Base-by-base conservation (phyloP, 768 basidiomycete species). In the Rhodotorula taiwanensis region DNA sequence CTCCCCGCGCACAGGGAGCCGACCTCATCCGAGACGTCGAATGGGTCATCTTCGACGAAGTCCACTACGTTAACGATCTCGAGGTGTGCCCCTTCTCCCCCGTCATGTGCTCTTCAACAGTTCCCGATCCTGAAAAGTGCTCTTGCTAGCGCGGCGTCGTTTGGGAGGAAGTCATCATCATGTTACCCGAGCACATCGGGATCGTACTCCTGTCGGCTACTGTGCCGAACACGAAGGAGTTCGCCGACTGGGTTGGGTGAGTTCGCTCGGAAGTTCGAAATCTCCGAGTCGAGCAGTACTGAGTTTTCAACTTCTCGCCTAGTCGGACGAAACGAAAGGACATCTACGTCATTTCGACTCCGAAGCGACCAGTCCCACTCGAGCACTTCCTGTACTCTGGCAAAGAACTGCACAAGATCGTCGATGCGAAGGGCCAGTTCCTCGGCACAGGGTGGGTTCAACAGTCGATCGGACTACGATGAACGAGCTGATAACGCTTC, bases 111-210 rank as follows among this genome's bases (percentile, higher is more conserved):
- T n/a, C 70, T 43, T 64, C 27, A 7, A 48, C 28, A 7, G 7
- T 30, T 8, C 5, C 27, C 20, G 2, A 15, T 20, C 2, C 47
- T 6, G 9, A 1, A 16, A 8, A 25, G 13, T 6, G 20, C n/a
- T n/a, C n/a, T n/a, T n/a, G n/a, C 9, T 73, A 97, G 94, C 82
- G 95, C 74, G 95, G 95, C 44, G 95, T 99, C 23, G 95, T 99
- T 18, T 99, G 95, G 95, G 94, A 99, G 77, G 94, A 99, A 77
- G 94, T 99, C 31, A 99, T 99, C 70, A 99, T 99, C 75, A 97
- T 99, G 92, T 80, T 99, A 18, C 95, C 95, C 0, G 95, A 98
- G 69, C 94, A 99, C 76, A 88, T 98, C 75, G 94, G 88, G 76
- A 98, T 99, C 73, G 97, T 99, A 58, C 79, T 99, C 47, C 79